Percentiles rank a stretch among this genome's conserved stretches.
phyloP scores from a whole-genome alignment of 2,329 filamentous ascomycete genomes.

The Pyrenochaeta sp. region DNA sequence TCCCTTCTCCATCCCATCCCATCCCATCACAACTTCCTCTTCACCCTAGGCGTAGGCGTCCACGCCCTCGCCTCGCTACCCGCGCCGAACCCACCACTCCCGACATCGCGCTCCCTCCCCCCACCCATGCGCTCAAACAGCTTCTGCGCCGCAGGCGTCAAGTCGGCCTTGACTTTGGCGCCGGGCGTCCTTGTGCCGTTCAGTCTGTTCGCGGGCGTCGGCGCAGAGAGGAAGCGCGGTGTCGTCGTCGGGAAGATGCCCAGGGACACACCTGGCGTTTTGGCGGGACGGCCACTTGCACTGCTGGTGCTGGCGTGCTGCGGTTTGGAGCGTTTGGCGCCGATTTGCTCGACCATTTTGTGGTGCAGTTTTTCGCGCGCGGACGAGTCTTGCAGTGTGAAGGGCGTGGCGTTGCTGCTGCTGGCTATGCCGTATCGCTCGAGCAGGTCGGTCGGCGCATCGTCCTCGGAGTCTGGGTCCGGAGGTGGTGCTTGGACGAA shows the following conservation, averaged over 20 bases:
- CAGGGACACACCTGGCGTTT: slow-evolving; percentile 26
- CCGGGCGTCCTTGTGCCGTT: slow-evolving; percentile 51
- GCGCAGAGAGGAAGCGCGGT: slow-evolving; percentile 74
- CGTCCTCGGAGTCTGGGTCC: slow-evolving; percentile 59
- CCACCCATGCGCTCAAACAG: slow-evolving; percentile 52
- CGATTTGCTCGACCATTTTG: slow-evolving; percentile 64
- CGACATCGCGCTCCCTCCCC: slow-evolving; percentile 28
- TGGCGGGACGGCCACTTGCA: too few relatives aligned
- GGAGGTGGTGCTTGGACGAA: slow-evolving; percentile 95
- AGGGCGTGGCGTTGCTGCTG: slow-evolving; percentile 55
- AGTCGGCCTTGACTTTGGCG: slow-evolving; percentile 62
- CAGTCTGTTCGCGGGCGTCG: slow-evolving; percentile 74
- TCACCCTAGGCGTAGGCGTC: slow-evolving; percentile 37
- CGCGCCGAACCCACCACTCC: slow-evolving; percentile 28
- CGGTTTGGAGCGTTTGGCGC: slow-evolving; percentile 16
- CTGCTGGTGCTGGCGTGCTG: too few relatives aligned
- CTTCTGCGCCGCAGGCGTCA: slow-evolving; percentile 75
- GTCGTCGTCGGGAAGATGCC: slow-evolving; percentile 47
- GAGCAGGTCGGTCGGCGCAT: slow-evolving; percentile 49
- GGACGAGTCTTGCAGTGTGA: slow-evolving; percentile 77
- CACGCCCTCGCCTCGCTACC: slow-evolving; percentile 26
- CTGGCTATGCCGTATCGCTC: slow-evolving; percentile 53
- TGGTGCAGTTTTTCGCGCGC: slow-evolving; percentile 80
- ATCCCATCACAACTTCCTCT: slow-evolving; percentile 22
- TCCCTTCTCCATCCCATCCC: slow-evolving; percentile 4